Conservation (phyloP, 805 yeast species). For the Lipomyces chichibuensis region DNA sequence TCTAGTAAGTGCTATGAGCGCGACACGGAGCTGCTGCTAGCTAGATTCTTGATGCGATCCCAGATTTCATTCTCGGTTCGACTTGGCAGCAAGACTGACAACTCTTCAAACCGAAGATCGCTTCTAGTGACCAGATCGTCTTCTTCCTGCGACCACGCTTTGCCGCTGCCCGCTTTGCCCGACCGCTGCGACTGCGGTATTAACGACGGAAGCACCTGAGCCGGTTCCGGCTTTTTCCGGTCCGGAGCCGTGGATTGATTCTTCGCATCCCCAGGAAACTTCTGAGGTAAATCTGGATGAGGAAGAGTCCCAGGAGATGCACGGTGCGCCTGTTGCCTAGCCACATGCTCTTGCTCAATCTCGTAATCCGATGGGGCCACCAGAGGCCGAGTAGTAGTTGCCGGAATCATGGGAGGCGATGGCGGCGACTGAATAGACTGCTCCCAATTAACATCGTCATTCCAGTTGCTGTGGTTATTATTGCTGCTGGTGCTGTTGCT, state of each 20-base stretch:
- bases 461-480: conserved; percentile 5
- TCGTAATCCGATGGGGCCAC: conserved; percentile 14
- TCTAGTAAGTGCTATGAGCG: background rate
- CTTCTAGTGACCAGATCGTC: conserved; percentile 59
- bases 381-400: conserved; percentile 17
- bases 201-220: background rate
- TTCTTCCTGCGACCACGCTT: conserved; percentile 70
- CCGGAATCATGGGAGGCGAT: conserved; percentile 23
- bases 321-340: conserved; percentile 8
- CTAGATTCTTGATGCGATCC: conserved; percentile 48
- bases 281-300: background rate
- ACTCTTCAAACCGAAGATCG: conserved; percentile 70
- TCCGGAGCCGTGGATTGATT: background rate
- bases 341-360: conserved; percentile 7
- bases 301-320: background rate
- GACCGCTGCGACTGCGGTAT: background rate
- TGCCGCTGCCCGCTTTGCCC: conserved; percentile 1
- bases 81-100: conserved; percentile 70
- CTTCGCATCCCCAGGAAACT: background rate
- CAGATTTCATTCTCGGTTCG: conserved; percentile 76
- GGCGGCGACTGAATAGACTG: background rate
- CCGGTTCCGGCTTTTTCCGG: background rate
- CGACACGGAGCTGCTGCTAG: conserved; percentile 37
- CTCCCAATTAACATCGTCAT: background rate
- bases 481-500: background rate